Conservation (phyloP, 1,284 basidiomycete genomes). For the Apiotrichum gracile region DNA sequence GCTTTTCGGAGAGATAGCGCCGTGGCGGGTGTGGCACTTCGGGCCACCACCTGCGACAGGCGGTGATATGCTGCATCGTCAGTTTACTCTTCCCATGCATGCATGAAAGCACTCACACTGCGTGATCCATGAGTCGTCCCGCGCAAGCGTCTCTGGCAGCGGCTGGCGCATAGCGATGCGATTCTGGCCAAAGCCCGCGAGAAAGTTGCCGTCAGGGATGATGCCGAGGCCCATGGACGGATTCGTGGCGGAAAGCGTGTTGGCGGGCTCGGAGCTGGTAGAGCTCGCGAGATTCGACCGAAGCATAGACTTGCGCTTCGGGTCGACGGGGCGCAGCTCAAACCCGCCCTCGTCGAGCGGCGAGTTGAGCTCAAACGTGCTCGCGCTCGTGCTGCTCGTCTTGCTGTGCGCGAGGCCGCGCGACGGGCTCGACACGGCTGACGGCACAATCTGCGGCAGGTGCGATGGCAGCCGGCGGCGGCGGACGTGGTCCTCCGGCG, state of each 20-base stretch:
- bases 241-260: too few relatives aligned
- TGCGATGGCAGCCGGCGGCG: not conserved
- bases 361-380: not conserved
- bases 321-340: slow-evolving; percentile 30
- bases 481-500: not conserved
- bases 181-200: not conserved
- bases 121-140: slow-evolving; percentile 18
- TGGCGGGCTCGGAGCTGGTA: not conserved
- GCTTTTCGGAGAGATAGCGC: slow-evolving; percentile 7
- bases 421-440: too few relatives aligned
- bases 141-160: not conserved
- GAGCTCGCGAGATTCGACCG: too few relatives aligned
- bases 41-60: not conserved
- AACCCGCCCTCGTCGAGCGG: slow-evolving; percentile 22
- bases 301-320: too few relatives aligned
- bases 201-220: not conserved
- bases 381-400: not conserved
- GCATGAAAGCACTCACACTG: slow-evolving; percentile 8
- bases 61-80: slow-evolving; percentile 10
- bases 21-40: slow-evolving; percentile 11
- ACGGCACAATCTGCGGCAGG: not conserved
- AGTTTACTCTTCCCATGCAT: slow-evolving; percentile 1
- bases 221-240: not conserved
- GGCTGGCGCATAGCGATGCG: not conserved
- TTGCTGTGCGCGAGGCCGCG: not conserved